Percentiles rank a stretch among this genome's conserved stretches.
Evolutionary conservation across 805 yeast species (phyloP).

Genomic region (Ogataea henricii): DNA sequence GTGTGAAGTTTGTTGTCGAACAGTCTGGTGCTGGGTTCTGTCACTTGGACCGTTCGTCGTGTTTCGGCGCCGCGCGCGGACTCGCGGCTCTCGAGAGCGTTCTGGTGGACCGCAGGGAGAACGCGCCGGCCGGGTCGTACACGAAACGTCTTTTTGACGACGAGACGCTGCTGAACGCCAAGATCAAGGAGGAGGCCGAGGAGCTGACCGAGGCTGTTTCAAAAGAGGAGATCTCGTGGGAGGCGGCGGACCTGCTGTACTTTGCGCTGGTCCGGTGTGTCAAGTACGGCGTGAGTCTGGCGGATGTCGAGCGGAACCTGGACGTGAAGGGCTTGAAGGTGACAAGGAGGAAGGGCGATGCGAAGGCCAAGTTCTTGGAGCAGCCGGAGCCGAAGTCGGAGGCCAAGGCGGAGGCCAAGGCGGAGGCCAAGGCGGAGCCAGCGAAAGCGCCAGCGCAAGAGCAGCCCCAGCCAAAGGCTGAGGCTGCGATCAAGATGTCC

Average conservation of each 20-base stretch:
- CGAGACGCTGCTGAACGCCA: conserved; percentile 72
- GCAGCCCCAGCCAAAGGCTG: conserved; percentile 28
- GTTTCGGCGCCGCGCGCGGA: conserved; percentile 77
- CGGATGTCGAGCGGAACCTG: conserved; percentile 82
- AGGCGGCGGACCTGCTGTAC: conserved; percentile 85
- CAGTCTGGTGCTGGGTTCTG: conserved; percentile 92
- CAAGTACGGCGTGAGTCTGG: conserved; percentile 73
- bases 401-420: conserved; percentile 15
- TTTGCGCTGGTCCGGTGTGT: conserved; percentile 56
- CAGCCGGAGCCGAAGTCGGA: conserved; percentile 29
- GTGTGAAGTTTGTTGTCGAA: conserved; percentile 81
- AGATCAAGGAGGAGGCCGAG: conserved; percentile 94
- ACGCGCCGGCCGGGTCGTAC: conserved; percentile 93
- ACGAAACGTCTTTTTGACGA: conserved; percentile 87
- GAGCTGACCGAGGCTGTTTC: conserved; percentile 84
- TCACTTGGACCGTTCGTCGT: conserved; percentile 77
- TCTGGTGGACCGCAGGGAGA: conserved; percentile 56
- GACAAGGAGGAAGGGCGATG: conserved; percentile 93
- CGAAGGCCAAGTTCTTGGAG: conserved; percentile 74
- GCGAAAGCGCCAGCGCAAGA: conserved; percentile 2
- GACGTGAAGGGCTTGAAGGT: conserved; percentile 83
- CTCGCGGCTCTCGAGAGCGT: conserved; percentile 67
- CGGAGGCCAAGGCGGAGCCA: conserved; percentile 23
- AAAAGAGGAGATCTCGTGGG: conserved; percentile 82
- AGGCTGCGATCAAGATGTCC: conserved; percentile 50